A percentile compares a stretch with the other conserved stretches of the same genome.
Conservation (phyloP, 2,329 filamentous ascomycete genomes). For the Aspergillus chevalieri region DNA sequence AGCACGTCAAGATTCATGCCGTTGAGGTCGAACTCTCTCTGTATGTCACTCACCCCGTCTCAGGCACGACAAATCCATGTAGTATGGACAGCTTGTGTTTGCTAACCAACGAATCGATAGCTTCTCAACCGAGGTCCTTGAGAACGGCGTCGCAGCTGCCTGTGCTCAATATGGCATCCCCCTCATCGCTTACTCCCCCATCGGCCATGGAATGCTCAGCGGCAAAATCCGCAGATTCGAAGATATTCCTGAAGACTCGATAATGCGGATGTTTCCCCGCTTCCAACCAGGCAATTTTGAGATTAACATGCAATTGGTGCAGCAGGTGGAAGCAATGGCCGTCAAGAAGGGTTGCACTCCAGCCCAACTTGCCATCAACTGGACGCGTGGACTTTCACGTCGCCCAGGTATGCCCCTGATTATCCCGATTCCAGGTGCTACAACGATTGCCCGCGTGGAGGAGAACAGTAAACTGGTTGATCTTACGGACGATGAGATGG, state of each 20-base stretch:
- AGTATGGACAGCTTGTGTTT: too few relatives aligned
- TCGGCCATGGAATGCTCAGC: constrained; percentile 56
- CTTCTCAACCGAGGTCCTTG: constrained; percentile 47
- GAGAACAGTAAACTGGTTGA: constrained; percentile 25
- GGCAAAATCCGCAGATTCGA: constrained; percentile 46
- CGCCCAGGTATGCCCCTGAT: constrained; percentile 47
- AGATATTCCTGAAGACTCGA: constrained; percentile 52
- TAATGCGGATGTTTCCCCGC: constrained; percentile 43
- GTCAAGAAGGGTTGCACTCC: constrained; percentile 54
- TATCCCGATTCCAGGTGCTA: constrained; percentile 27
- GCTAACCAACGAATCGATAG: neutral
- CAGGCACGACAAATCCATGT: too few relatives aligned
- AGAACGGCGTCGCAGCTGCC: constrained; percentile 44
- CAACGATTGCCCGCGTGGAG: too few relatives aligned
- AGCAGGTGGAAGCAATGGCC: constrained; percentile 54
- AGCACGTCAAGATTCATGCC: constrained; percentile 39
- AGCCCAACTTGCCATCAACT: constrained; percentile 61
- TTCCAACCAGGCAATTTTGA: constrained; percentile 60
- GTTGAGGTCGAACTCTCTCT: constrained; percentile 54
- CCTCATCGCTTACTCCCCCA: constrained; percentile 65
- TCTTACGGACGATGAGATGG: constrained; percentile 23
- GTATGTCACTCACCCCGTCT: neutral
- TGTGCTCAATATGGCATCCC: constrained; percentile 62
- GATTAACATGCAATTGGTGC: constrained; percentile 58
- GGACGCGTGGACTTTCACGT: constrained; percentile 49